Conservation (phyloP, 1,284 basidiomycete genomes). For the Erythrobasidium hasegawianum region DNA sequence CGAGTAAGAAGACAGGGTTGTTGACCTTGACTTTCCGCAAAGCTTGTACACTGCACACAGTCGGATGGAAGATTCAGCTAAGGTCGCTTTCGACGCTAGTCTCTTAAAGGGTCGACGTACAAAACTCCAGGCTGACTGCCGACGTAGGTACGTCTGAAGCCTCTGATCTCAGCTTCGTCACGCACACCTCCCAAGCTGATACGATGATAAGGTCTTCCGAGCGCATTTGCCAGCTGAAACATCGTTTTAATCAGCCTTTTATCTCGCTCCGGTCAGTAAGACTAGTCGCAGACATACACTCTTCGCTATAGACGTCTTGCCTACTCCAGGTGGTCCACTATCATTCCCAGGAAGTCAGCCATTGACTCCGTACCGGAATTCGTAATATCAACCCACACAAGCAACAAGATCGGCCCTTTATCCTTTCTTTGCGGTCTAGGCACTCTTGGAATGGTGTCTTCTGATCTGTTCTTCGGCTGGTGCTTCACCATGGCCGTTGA, state of each 20-base stretch:
- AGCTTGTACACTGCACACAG: conserved; percentile 48
- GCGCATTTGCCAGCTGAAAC: conserved; percentile 22
- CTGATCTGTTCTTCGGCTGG: too few species aligned
- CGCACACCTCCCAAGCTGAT: conserved; percentile 50
- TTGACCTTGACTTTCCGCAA: conserved; percentile 49
- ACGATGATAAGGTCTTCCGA: conserved; percentile 20
- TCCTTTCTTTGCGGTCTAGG: conserved; percentile 20
- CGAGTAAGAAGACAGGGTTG: conserved; percentile 52
- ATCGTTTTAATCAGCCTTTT: too few species aligned
- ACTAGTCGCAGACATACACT: too few species aligned
- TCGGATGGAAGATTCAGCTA: not conserved
- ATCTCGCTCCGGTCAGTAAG: too few species aligned
- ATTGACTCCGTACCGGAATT: too few species aligned
- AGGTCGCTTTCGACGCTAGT: too few species aligned
- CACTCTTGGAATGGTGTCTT: conserved; percentile 3
- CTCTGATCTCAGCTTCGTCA: conserved; percentile 53
- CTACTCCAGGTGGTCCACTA: conserved; percentile 75
- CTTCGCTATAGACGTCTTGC: conserved; percentile 71
- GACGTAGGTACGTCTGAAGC: conserved; percentile 47
- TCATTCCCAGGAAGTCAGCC: too few species aligned
- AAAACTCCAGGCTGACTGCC: conserved; percentile 59
- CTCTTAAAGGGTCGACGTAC: too few species aligned
- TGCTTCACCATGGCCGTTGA: not conserved
- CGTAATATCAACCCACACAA: conserved; percentile 49
- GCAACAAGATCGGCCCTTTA: conserved; percentile 79